phyloP scores from a whole-genome alignment of 192 early-diverging fungal genomes.

The Linnemannia elongata region DNA sequence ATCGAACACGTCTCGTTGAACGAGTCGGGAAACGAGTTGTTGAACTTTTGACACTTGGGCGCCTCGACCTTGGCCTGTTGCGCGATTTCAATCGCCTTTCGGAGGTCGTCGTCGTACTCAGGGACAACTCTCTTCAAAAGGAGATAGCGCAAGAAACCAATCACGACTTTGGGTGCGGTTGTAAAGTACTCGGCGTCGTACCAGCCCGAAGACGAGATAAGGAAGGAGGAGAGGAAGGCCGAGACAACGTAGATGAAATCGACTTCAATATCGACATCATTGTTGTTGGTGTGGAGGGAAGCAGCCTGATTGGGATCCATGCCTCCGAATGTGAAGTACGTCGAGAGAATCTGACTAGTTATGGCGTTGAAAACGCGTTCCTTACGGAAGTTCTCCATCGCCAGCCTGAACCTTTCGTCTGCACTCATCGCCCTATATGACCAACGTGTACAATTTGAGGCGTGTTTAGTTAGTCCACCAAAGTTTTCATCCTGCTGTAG shows the following conservation, averaged over 20 bases:
- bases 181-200: conserved; percentile 25
- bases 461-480: too few species aligned
- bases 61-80: conserved; percentile 16
- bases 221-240: conserved; percentile 34
- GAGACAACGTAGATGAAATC: conserved; percentile 32
- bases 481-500: not conserved
- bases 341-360: conserved; percentile 24
- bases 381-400: conserved; percentile 48
- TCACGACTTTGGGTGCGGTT: conserved; percentile 35
- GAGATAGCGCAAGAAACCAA: conserved; percentile 31
- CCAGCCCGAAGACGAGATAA: conserved; percentile 14
- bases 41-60: conserved; percentile 29
- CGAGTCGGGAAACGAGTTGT: conserved; percentile 26
- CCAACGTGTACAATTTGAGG: not conserved
- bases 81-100: conserved; percentile 22
- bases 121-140: conserved; percentile 25
- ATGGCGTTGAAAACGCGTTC: conserved; percentile 25
- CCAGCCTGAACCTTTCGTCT: conserved; percentile 30
- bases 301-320: conserved; percentile 28
- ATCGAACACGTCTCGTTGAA: conserved; percentile 12
- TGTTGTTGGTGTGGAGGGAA: too few species aligned
- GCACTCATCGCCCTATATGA: conserved; percentile 7
- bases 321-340: conserved; percentile 39
- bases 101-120: conserved; percentile 25
- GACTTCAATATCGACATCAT: conserved; percentile 10